These are phyloP conservation scores for Calonectria hawksworthii DNA, from an alignment of 2,329 filamentous ascomycete species.

Conservation along the genomic window DNA sequence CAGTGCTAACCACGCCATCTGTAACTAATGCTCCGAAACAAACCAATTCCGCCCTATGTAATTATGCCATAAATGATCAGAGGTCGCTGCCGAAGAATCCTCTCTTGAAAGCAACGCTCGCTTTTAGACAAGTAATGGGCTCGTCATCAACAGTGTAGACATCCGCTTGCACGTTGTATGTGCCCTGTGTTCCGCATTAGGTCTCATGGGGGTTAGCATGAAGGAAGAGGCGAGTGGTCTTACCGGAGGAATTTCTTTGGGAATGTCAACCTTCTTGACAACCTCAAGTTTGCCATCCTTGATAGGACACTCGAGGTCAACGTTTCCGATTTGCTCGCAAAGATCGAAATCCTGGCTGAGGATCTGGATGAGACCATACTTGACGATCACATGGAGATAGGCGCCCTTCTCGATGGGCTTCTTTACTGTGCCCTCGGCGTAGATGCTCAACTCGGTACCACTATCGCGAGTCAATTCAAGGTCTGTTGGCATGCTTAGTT, in stretches of 20 bases:
- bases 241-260: conserved; percentile 90
- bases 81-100: conserved; percentile 59
- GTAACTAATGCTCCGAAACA: conserved; percentile 33
- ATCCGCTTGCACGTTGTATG: conserved; percentile 90
- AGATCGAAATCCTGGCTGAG: conserved; percentile 83
- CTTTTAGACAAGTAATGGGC: conserved; percentile 89
- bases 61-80: conserved; percentile 42
- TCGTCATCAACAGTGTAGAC: conserved; percentile 81
- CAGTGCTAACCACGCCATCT: conserved; percentile 27
- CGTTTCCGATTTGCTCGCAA: conserved; percentile 90
- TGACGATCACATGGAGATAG: conserved; percentile 86
- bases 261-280: conserved; percentile 86
- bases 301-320: conserved; percentile 90
- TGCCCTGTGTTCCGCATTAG: conserved; percentile 72
- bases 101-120: conserved; percentile 73
- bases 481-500: conserved; percentile 2
- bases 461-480: conserved; percentile 62
- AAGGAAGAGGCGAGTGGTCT: conserved; percentile 52
- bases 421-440: conserved; percentile 81
- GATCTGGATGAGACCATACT: conserved; percentile 93
- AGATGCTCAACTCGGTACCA: conserved; percentile 82
- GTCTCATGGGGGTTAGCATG: background rate
- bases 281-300: conserved; percentile 82
- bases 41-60: conserved; percentile 19
- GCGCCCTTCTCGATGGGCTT: conserved; percentile 83